Conservation (phyloP, 305 asterid species). For the Fraxinus albicans region DNA sequence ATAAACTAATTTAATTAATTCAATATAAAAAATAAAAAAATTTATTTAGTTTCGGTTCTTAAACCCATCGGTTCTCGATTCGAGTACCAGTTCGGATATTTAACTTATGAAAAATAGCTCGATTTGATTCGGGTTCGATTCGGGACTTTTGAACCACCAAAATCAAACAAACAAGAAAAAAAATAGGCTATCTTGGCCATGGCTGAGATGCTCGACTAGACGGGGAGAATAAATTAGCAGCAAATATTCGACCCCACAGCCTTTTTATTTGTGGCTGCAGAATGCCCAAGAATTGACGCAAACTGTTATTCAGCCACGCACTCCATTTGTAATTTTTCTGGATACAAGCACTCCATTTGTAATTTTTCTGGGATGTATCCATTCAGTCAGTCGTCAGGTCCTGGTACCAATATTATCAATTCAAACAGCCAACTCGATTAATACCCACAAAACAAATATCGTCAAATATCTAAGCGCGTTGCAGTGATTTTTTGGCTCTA, state of each 20-base stretch:
- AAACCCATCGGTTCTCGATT: too few relatives aligned
- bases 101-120: too few relatives aligned
- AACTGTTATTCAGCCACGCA: background rate
- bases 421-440: slow-evolving; percentile 5
- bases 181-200: slow-evolving; percentile 26
- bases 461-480: background rate
- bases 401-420: background rate
- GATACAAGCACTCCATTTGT: too few relatives aligned
- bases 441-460: slow-evolving; percentile 11
- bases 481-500: background rate
- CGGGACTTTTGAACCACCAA: too few relatives aligned
- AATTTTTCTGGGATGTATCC: slow-evolving; percentile 16
- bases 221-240: slow-evolving; percentile 33
- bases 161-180: background rate
- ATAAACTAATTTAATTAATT: too few relatives aligned
- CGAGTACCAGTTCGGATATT: too few relatives aligned
- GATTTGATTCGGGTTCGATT: too few relatives aligned
- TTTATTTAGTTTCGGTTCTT: too few relatives aligned
- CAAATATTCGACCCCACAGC: slow-evolving; percentile 27
- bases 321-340: background rate
- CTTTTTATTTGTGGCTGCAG: slow-evolving; percentile 44
- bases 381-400: background rate
- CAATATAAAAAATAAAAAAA: too few relatives aligned
- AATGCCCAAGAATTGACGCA: slow-evolving; percentile 21
- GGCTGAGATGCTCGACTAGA: slow-evolving; percentile 35